Conservation (phyloP, 768 basidiomycete species). For the Macrolepiota albuminosa region DNA sequence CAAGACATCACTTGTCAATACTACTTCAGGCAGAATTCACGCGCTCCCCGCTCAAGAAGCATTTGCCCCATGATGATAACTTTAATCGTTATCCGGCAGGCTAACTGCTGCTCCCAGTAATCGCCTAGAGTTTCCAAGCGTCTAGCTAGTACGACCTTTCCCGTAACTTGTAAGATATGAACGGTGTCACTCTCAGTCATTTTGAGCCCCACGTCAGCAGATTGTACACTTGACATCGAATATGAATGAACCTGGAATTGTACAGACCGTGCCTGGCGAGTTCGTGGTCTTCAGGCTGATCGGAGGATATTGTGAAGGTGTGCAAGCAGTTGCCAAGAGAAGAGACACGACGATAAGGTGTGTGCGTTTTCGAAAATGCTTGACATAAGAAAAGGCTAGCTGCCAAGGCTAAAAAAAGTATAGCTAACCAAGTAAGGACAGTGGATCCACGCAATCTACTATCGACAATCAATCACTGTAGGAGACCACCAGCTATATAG, state of each 20-base stretch:
- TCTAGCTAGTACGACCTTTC: background rate
- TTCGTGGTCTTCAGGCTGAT: too few relatives aligned
- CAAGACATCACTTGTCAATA: background rate
- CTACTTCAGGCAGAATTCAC: conserved; percentile 2
- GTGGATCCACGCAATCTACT: too few relatives aligned
- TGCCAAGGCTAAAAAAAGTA: too few relatives aligned
- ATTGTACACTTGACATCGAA: background rate
- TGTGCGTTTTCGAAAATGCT: background rate
- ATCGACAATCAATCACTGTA: too few relatives aligned
- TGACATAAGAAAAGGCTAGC: too few relatives aligned
- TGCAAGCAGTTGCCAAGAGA: background rate
- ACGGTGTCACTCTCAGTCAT: too few relatives aligned
- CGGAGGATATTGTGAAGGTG: background rate
- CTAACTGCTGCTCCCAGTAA: background rate
- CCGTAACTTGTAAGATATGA: too few relatives aligned
- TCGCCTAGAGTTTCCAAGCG: background rate
- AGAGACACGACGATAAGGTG: background rate
- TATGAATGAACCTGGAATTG: background rate
- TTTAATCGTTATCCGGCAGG: background rate
- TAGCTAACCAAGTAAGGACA: too few relatives aligned
- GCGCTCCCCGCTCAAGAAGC: conserved; percentile 1
- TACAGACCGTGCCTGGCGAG: too few relatives aligned
- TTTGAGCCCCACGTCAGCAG: background rate
- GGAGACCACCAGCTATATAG: too few relatives aligned
- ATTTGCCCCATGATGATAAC: background rate